These are phyloP conservation scores for Phytophthora pseudosyringae DNA, from an alignment of 352 stramenopile species.

Conservation along the genomic window DNA sequence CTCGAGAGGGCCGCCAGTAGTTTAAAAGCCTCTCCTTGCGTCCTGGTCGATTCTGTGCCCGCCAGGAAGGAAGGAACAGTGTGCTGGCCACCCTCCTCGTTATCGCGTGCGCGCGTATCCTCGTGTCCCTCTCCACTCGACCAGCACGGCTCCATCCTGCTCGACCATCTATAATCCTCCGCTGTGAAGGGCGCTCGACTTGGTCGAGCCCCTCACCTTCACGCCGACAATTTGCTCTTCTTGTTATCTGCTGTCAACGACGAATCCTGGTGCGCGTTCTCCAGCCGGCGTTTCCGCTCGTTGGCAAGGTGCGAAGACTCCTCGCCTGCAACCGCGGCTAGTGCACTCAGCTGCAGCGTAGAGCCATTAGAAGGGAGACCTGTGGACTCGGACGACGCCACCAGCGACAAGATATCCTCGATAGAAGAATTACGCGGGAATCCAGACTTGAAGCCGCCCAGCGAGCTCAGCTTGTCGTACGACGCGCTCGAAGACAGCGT, in stretches of 20 bases:
- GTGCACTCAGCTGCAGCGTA: slow-evolving; percentile 67
- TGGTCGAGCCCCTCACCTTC: slow-evolving; percentile 21
- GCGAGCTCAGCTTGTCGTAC: slow-evolving; percentile 75
- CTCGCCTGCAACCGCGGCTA: slow-evolving; percentile 70
- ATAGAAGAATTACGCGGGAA: slow-evolving; percentile 89
- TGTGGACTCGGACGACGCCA: slow-evolving; percentile 77
- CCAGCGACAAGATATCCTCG: slow-evolving; percentile 86
- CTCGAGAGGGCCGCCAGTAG: slow-evolving; percentile 19
- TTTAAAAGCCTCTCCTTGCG: slow-evolving; percentile 20
- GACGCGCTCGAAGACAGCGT: slow-evolving; percentile 69
- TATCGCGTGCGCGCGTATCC: slow-evolving; percentile 1
- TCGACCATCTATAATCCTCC: slow-evolving; percentile 22
- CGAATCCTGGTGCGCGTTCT: slow-evolving; percentile 37
- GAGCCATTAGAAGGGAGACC: slow-evolving; percentile 58
- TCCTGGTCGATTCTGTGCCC: slow-evolving; percentile 6
- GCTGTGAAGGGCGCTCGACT: slow-evolving; percentile 18
- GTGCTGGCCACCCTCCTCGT: neutral
- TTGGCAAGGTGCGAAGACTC: slow-evolving; percentile 64
- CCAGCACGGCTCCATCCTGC: slow-evolving; percentile 6
- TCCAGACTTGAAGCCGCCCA: slow-evolving; percentile 54
- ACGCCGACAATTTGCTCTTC: slow-evolving; percentile 66
- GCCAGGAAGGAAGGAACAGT: slow-evolving; percentile 12
- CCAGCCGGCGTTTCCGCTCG: slow-evolving; percentile 68
- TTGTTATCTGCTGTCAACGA: slow-evolving; percentile 48
- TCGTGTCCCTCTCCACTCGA: slow-evolving; percentile 14